A percentile compares a stretch with the other conserved stretches of the same genome.
phyloP scores from a whole-genome alignment of 805 yeast genomes.

The Candida andamanensis region DNA sequence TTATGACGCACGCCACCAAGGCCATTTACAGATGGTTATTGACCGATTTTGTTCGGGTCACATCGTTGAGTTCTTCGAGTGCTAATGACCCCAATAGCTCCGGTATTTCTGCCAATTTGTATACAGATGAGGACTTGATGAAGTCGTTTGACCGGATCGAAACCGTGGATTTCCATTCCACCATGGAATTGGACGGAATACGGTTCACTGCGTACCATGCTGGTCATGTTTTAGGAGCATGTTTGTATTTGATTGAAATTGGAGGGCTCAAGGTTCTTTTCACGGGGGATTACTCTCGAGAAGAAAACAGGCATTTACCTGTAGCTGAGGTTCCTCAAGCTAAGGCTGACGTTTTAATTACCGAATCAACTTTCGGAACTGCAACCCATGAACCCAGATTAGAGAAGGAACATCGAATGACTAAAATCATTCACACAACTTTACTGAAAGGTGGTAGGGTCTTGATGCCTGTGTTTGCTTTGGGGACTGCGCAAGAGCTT shows the following conservation, averaged over 20 bases:
- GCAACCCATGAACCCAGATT: constrained; percentile 91
- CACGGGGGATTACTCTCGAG: constrained; percentile 97
- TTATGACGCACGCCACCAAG: constrained; percentile 99
- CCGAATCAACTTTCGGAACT: constrained; percentile 96
- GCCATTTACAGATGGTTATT: constrained; percentile 95
- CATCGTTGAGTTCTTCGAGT: constrained; percentile 40
- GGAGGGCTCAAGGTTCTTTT: constrained; percentile 86
- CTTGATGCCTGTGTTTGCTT: constrained; percentile 88
- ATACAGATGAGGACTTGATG: constrained; percentile 85
- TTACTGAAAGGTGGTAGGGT: constrained; percentile 86
- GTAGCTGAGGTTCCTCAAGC: constrained; percentile 90
- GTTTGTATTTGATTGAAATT: constrained; percentile 93
- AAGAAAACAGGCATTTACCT: constrained; percentile 90
- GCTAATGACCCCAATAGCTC: constrained; percentile 38
- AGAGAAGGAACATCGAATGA: constrained; percentile 78
- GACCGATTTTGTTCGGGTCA: constrained; percentile 90
- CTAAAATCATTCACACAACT: constrained; percentile 79
- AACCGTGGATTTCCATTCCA: constrained; percentile 92
- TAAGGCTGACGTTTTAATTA: constrained; percentile 83
- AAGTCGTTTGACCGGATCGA: constrained; percentile 87
- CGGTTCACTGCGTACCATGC: constrained; percentile 98
- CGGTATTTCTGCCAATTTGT: constrained; percentile 46
- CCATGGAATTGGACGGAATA: constrained; percentile 90
- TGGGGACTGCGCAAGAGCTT: constrained; percentile 95
- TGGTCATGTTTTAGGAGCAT: constrained; percentile 99